Conservation (phyloP, 805 yeast genomes). For the Phaffomyces thermotolerans region DNA sequence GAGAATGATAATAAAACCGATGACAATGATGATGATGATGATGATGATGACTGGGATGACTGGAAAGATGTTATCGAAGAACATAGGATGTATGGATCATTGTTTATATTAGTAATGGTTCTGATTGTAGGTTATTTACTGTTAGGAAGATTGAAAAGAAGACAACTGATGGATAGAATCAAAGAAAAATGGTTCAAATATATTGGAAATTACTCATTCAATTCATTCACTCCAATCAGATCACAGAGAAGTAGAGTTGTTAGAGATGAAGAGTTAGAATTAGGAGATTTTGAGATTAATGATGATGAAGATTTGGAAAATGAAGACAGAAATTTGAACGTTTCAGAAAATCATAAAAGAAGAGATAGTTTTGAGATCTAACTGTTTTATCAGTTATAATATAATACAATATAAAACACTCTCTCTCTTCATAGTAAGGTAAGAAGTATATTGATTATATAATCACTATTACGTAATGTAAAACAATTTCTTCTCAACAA, state of each 20-base stretch:
- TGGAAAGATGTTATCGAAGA: slow-evolving; percentile 28
- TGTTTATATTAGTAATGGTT: slow-evolving; percentile 27
- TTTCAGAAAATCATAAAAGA: not conserved
- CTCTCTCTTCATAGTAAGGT: too few species aligned
- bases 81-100: slow-evolving; percentile 32
- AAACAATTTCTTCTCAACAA: too few species aligned
- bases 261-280: slow-evolving; percentile 11
- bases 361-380: not conserved
- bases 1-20: slow-evolving; percentile 24
- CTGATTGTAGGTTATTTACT: slow-evolving; percentile 26
- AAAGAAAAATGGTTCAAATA: slow-evolving; percentile 9
- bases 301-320: slow-evolving; percentile 4
- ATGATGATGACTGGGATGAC: slow-evolving; percentile 31
- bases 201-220: slow-evolving; percentile 3
- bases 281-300: slow-evolving; percentile 6
- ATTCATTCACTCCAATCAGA: not conserved
- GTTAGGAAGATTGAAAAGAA: slow-evolving; percentile 27
- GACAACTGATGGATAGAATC: slow-evolving; percentile 10
- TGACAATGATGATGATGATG: slow-evolving; percentile 18
- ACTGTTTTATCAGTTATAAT: too few species aligned
- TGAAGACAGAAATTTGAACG: not conserved
- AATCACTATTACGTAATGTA: too few species aligned
- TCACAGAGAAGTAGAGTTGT: not conserved
- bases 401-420: too few species aligned
- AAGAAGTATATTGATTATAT: too few species aligned